Percentiles rank a stretch among this genome's conserved stretches.
phyloP scores from a whole-genome alignment of 345 rosid species.

The Salix udensis region DNA sequence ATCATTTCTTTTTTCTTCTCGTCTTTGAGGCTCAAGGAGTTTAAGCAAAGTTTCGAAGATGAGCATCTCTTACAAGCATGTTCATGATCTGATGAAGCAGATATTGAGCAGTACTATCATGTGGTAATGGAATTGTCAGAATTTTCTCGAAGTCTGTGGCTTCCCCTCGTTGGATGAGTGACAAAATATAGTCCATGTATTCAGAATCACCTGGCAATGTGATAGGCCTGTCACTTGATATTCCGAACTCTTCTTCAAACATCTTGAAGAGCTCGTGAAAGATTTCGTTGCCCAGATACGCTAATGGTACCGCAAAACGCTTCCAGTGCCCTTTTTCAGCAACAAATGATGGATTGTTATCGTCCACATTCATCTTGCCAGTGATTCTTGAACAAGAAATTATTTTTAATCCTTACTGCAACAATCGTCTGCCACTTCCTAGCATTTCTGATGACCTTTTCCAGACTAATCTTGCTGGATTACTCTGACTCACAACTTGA shows the following conservation, averaged over 20 bases:
- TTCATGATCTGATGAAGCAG: slow-evolving; percentile 3
- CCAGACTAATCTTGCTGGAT: neutral
- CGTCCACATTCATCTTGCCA: neutral
- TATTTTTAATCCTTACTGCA: neutral
- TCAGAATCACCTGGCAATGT: slow-evolving; percentile 32
- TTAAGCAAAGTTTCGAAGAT: neutral
- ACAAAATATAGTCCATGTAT: slow-evolving; percentile 21
- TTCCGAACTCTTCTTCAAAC: slow-evolving; percentile 39
- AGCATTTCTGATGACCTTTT: neutral
- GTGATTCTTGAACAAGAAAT: neutral
- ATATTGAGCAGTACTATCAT: slow-evolving; percentile 1
- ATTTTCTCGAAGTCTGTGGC: slow-evolving; percentile 24
- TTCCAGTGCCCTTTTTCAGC: slow-evolving; percentile 22
- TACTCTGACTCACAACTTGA: neutral
- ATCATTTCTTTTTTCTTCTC: neutral
- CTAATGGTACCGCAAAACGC: slow-evolving; percentile 29
- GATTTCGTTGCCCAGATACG: slow-evolving; percentile 16
- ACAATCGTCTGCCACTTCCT: neutral
- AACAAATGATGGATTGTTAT: neutral
- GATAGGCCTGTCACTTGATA: slow-evolving; percentile 23
- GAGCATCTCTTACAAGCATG: neutral
- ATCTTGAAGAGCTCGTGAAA: slow-evolving; percentile 21
- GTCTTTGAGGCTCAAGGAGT: neutral
- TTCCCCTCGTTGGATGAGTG: slow-evolving; percentile 7
- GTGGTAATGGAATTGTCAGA: slow-evolving; percentile 5